Conservation (phyloP, 345 rosid species). For the Conringia planisiliqua region DNA sequence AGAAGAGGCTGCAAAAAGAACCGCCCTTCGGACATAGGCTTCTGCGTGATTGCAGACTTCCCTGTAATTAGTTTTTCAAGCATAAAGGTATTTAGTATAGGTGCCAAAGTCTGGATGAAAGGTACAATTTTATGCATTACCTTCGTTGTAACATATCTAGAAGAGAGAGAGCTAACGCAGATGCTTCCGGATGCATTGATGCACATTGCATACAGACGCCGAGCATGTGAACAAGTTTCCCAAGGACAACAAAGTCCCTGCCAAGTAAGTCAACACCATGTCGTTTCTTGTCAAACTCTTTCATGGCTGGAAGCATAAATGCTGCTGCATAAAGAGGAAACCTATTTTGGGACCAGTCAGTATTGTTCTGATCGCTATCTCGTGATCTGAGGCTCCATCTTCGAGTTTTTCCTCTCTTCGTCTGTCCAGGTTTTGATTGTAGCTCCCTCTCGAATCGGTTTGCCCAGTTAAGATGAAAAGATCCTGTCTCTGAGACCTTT, state of each 20-base stretch:
- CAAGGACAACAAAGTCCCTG: slow-evolving; percentile 85
- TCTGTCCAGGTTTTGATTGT: slow-evolving; percentile 55
- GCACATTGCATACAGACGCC: slow-evolving; percentile 87
- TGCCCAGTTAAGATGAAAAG: slow-evolving; percentile 60
- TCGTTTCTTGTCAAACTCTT: slow-evolving; percentile 81
- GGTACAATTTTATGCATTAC: slow-evolving; percentile 33
- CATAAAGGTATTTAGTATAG: not conserved
- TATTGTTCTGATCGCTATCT: slow-evolving; percentile 41
- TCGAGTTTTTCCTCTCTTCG: slow-evolving; percentile 70
- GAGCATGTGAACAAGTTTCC: slow-evolving; percentile 92
- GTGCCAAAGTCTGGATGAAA: not conserved
- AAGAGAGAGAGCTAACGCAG: slow-evolving; percentile 71
- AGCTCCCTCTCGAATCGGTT: slow-evolving; percentile 86
- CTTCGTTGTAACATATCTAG: slow-evolving; percentile 83
- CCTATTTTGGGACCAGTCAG: slow-evolving; percentile 64
- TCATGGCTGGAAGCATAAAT: slow-evolving; percentile 98
- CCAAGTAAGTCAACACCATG: slow-evolving; percentile 99
- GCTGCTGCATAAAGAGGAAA: slow-evolving; percentile 90
- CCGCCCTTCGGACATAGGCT: slow-evolving; percentile 90
- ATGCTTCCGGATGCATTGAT: slow-evolving; percentile 94
- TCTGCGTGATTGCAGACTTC: slow-evolving; percentile 80
- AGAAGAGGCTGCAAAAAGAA: slow-evolving; percentile 81
- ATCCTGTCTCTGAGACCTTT: slow-evolving; percentile 63
- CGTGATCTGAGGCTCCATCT: slow-evolving; percentile 71
- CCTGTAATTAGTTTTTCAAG: slow-evolving; percentile 45